Evolutionary conservation across 345 rosid species (phyloP).

Genomic region (Acer campestre): DNA sequence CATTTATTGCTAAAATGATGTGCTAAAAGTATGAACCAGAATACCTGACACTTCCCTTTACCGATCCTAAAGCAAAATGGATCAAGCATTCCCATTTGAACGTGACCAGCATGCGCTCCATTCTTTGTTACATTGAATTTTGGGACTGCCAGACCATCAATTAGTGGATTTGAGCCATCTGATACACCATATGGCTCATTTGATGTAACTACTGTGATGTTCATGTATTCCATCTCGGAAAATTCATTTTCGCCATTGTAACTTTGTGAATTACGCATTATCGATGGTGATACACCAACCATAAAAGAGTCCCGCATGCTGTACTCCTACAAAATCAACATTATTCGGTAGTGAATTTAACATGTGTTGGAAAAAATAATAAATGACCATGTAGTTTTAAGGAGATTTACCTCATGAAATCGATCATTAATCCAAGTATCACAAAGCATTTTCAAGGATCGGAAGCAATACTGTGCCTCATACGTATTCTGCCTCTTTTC

Average conservation of each 20-base stretch:
- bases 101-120: conserved; percentile 89
- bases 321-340: conserved; percentile 49
- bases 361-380: too few species aligned
- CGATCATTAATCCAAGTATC: conserved; percentile 63
- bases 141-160: conserved; percentile 53
- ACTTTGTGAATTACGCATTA: conserved; percentile 48
- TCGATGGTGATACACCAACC: conserved; percentile 75
- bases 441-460: conserved; percentile 68
- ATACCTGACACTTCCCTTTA: conserved; percentile 33
- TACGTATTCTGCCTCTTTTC: conserved; percentile 62
- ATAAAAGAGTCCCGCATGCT: conserved; percentile 96
- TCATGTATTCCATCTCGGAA: conserved; percentile 86
- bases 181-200: conserved; percentile 72
- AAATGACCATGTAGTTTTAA: not conserved
- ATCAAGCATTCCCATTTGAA: conserved; percentile 69
- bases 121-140: conserved; percentile 56
- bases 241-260: conserved; percentile 64
- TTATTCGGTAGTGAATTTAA: too few species aligned
- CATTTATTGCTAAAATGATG: too few species aligned
- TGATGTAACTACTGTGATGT: conserved; percentile 85
- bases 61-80: conserved; percentile 47
- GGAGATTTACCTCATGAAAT: conserved; percentile 51
- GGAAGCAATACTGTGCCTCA: conserved; percentile 80
- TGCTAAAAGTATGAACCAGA: too few species aligned
- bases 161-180: conserved; percentile 84